Evolutionary conservation across 2,329 filamentous ascomycete genomes (phyloP).

Genomic region (Didymella sp.): DNA sequence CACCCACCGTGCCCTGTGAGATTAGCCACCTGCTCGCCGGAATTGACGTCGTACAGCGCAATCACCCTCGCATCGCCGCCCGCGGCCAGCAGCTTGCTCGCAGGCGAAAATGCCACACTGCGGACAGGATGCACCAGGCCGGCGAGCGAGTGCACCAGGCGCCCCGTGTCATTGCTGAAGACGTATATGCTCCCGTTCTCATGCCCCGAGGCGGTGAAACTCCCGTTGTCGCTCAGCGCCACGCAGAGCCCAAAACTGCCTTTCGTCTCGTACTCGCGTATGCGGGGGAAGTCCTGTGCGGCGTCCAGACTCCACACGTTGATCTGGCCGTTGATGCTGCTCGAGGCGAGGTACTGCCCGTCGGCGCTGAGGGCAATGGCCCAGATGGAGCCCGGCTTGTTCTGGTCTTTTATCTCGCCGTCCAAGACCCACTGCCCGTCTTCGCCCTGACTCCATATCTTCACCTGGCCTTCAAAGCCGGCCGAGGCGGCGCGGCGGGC

Average conservation of each 20-base stretch:
- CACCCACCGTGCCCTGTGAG: constrained; percentile 81
- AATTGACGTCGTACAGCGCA: constrained; percentile 87
- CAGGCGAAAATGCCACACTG: constrained; percentile 85
- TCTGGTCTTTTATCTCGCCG: constrained; percentile 57
- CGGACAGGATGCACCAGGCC: constrained; percentile 88
- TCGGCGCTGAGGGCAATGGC: constrained; percentile 84
- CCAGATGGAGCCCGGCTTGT: constrained; percentile 79
- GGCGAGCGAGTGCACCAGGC: constrained; percentile 83
- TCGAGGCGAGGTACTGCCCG: constrained; percentile 83
- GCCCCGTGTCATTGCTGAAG: constrained; percentile 89
- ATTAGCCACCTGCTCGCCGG: constrained; percentile 91
- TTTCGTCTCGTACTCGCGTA: constrained; percentile 87
- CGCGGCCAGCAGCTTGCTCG: constrained; percentile 81
- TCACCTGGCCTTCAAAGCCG: constrained; percentile 88
- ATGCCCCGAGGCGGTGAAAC: constrained; percentile 88
- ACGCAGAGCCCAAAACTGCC: constrained; percentile 91
- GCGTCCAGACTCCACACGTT: constrained; percentile 79
- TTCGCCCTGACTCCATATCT: constrained; percentile 73
- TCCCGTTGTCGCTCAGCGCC: constrained; percentile 79
- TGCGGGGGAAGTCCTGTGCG: constrained; percentile 64
- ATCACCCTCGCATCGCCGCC: constrained; percentile 90
- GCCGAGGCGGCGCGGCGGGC: constrained; percentile 72
- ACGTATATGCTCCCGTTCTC: constrained; percentile 92
- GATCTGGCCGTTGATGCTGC: constrained; percentile 84
- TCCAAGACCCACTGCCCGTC: constrained; percentile 62